Percentiles rank a stretch among this genome's conserved stretches.
Evolutionary conservation across 2,329 filamentous ascomycete genomes (phyloP).

Genomic region (Emergomyces orientalis): DNA sequence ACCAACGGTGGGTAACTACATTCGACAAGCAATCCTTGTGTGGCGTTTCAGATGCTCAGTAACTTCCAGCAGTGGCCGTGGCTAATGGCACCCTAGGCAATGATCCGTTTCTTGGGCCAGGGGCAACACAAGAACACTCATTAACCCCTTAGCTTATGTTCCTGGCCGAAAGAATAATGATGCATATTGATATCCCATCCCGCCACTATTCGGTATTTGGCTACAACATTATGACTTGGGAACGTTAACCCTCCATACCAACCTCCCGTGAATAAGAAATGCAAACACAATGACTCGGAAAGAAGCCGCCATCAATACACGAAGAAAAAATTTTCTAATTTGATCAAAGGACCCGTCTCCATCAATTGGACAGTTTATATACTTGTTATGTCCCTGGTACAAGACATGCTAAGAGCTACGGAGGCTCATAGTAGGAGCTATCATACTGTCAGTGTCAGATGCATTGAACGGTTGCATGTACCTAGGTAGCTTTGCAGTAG

Average conservation of each 20-base stretch:
- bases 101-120: background rate
- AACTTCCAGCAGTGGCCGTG: background rate
- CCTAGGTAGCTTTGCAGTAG: background rate
- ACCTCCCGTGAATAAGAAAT: no score
- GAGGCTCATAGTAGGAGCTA: slow-evolving; percentile 5
- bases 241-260: no score
- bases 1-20: no score
- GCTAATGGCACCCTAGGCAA: background rate
- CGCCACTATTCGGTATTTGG: background rate
- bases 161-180: background rate
- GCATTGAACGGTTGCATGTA: background rate
- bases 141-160: background rate
- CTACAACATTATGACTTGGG: no score
- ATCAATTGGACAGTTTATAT: no score
- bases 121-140: background rate
- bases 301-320: no score
- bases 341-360: no score
- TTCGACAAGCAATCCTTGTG: background rate
- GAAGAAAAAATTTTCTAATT: no score
- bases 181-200: background rate
- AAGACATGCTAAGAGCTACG: background rate
- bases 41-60: background rate
- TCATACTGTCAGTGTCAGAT: background rate
- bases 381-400: no score
- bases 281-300: no score